Evolutionary conservation across 2,329 filamentous ascomycete genomes (phyloP).

Genomic region (Venturia effusa): DNA sequence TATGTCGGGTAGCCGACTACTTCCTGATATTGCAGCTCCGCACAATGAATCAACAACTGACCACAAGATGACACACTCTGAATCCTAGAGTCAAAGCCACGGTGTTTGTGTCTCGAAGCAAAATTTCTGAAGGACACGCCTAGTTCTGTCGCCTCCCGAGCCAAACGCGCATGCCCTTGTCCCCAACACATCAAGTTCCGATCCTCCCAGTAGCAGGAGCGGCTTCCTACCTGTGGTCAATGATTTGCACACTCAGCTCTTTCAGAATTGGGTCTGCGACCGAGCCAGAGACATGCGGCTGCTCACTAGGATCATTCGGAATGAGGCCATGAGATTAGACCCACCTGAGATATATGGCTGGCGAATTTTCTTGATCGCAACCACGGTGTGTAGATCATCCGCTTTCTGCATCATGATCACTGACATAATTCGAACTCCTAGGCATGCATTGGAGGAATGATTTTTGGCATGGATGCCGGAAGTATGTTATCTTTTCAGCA

Average conservation of each 20-base stretch:
- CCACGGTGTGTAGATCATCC: constrained; percentile 32
- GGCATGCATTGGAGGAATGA: constrained; percentile 58
- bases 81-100: not conserved
- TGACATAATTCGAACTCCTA: constrained; percentile 14
- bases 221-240: not conserved
- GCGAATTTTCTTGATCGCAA: constrained; percentile 54
- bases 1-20: not conserved
- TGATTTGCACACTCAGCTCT: not conserved
- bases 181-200: not conserved
- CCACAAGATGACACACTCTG: not conserved
- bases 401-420: constrained; percentile 1
- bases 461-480: constrained; percentile 57
- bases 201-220: not conserved
- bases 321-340: constrained; percentile 60
- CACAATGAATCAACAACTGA: not conserved
- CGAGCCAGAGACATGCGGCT: constrained; percentile 19
- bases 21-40: not conserved
- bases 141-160: not conserved
- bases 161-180: not conserved
- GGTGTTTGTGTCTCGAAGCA: not conserved
- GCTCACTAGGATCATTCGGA: constrained; percentile 49
- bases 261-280: not conserved
- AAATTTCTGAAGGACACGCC: not conserved
- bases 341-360: constrained; percentile 60
- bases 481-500: constrained; percentile 24